These are phyloP conservation scores for Apiospora koreana DNA, from an alignment of 2,329 filamentous ascomycete species.

Conservation along the genomic window DNA sequence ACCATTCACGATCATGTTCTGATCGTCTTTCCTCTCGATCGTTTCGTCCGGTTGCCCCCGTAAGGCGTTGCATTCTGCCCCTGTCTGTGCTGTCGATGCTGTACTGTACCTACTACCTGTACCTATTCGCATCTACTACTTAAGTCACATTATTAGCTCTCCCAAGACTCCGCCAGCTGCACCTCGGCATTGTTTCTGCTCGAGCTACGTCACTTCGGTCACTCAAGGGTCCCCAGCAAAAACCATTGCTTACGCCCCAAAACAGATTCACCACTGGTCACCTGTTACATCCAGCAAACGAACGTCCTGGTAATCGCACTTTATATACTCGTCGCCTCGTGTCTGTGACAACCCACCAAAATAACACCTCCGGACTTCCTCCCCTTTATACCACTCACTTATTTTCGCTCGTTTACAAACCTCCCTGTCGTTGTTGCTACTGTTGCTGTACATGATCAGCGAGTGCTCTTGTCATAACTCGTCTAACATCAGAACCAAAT, in stretches of 20 bases:
- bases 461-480: neutral
- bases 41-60: neutral
- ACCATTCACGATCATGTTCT: neutral
- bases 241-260: neutral
- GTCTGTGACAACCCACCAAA: constrained; percentile 2
- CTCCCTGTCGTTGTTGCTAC: neutral
- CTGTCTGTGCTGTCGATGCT: constrained; percentile 2
- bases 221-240: constrained; percentile 6
- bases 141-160: neutral
- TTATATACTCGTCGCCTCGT: neutral
- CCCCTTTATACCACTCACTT: neutral
- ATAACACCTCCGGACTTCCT: neutral
- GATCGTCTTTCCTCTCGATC: neutral
- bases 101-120: no score
- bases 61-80: neutral
- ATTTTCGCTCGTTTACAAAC: constrained; percentile 1
- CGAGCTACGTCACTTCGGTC: constrained; percentile 8
- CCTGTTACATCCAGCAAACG: neutral
- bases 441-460: neutral
- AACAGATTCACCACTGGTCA: neutral
- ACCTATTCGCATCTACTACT: neutral
- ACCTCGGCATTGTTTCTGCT: constrained; percentile 9
- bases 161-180: neutral
- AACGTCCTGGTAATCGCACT: constrained; percentile 1
- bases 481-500: neutral